phyloP scores from a whole-genome alignment of 1,284 basidiomycete species.

The Prillingera fragicola region DNA sequence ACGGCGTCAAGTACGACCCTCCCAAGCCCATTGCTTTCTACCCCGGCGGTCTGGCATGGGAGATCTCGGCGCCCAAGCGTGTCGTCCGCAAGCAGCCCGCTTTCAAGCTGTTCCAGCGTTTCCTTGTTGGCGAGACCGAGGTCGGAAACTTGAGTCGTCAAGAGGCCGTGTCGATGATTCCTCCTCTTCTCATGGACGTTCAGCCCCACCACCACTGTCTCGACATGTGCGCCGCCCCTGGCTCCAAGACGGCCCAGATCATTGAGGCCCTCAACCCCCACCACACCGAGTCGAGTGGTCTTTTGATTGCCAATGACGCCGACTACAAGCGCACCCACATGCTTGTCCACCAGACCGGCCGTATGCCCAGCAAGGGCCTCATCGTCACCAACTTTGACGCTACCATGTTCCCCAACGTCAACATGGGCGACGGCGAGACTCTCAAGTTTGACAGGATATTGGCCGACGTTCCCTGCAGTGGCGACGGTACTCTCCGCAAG shows the following conservation, averaged over 20 bases:
- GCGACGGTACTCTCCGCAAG: slow-evolving; percentile 93
- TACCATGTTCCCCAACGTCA: slow-evolving; percentile 74
- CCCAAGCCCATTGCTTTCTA: slow-evolving; percentile 88
- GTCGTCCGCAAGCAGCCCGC: slow-evolving; percentile 84
- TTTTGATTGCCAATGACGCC: slow-evolving; percentile 49
- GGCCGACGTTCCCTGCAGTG: slow-evolving; percentile 92
- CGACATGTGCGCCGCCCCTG: slow-evolving; percentile 99
- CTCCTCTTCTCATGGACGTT: slow-evolving; percentile 92
- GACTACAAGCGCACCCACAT: slow-evolving; percentile 94
- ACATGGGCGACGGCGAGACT: slow-evolving; percentile 45
- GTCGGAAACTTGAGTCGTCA: slow-evolving; percentile 94
- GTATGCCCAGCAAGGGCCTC: slow-evolving; percentile 84
- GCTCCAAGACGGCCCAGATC: slow-evolving; percentile 64
- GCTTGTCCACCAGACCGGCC: slow-evolving; percentile 94
- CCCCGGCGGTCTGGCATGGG: slow-evolving; percentile 90
- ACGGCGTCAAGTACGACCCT: slow-evolving; percentile 60
- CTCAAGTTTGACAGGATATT: slow-evolving; percentile 89
- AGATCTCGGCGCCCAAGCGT: slow-evolving; percentile 86
- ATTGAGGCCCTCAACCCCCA: slow-evolving; percentile 49
- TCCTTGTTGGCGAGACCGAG: slow-evolving; percentile 97
- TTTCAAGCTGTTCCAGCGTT: slow-evolving; percentile 93
- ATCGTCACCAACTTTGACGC: slow-evolving; percentile 97
- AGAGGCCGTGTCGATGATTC: slow-evolving; percentile 98
- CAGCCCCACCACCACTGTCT: slow-evolving; percentile 87
- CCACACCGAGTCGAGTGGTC: slow-evolving; percentile 38